phyloP scores from a whole-genome alignment of 345 rosid species.

The Eucalyptus lansdowneana region DNA sequence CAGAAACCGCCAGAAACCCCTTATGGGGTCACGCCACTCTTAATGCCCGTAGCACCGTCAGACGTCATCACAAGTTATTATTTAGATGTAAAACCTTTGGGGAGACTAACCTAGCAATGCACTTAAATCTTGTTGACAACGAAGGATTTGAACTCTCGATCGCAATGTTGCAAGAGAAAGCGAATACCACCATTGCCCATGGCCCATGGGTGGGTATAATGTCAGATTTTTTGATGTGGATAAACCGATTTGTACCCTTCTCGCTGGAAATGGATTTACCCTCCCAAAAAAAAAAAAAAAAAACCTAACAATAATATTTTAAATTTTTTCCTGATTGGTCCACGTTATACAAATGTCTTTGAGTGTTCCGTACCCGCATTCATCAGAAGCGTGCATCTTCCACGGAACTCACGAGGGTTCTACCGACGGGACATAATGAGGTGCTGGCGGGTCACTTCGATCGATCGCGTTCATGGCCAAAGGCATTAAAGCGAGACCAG shows the following conservation, averaged over 20 bases:
- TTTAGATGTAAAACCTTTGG: accelerated
- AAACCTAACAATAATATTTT: neutral
- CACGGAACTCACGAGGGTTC: neutral
- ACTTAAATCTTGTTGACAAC: too few relatives aligned
- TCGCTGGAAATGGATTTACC: too few relatives aligned
- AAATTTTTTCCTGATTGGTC: neutral
- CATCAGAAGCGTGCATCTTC: neutral
- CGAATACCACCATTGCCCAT: too few relatives aligned
- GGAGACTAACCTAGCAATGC: accelerated
- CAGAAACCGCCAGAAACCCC: accelerated
- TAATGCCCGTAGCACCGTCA: accelerated
- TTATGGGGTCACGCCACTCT: accelerated
- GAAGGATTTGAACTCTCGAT: accelerated
- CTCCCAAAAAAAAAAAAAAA: neutral
- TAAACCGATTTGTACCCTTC: too few relatives aligned
- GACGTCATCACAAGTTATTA: accelerated
- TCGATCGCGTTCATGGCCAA: neutral
- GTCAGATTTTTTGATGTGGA: too few relatives aligned
- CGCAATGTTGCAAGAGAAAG: accelerated
- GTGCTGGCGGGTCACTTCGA: neutral
- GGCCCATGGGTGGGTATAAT: too few relatives aligned
- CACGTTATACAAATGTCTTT: neutral
- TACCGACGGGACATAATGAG: neutral
- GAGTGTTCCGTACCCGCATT: neutral
- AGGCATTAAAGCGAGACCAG: neutral